Evolutionary conservation across 306 rosid species (phyloP), one percentile per base, ranked within the genome.

Genomic region (Inga laurina): DNA sequence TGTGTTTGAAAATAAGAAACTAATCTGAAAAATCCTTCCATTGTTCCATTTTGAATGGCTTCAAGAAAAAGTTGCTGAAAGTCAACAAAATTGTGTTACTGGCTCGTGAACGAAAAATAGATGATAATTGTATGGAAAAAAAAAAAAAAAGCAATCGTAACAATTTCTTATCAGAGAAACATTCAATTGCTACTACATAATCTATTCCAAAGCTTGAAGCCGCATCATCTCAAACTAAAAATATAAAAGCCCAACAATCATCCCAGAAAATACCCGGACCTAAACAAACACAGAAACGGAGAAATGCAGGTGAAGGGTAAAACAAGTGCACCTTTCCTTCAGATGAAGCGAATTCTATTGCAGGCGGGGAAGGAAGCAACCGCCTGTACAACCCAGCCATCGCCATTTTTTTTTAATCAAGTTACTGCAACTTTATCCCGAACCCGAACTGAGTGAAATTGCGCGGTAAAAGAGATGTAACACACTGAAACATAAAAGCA

Each of bases 321-420:
- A 16, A 48, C 22, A 81, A 35, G 21, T 11, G 75, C 35, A 93
- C 98, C 97, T 92, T 95, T 80, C 98, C 98, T 54, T 90, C 86
- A 14, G 90, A 76, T 11, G 98, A 93, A 84, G 94, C 93, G 77
- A 93, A 93, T 12, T 95, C 98, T 19, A 95, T 86, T 2, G 98
- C 97, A 1, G 98, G 98, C 44, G 98, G 98, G 11, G 88, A 95
- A 75, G 98, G 88, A 86, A 95, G 97, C 71, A 88, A 64, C 39
- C 97, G 97, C 59, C 98, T 82, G 70, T 91, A 94, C 80, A 94
- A 76, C 37, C 98, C 98, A n/a, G 97, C 98, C 95, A 83, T 84
- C 24, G 98, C 97, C 98, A 94, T 92, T 82, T 46, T 77, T 77
- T 11, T 35, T 15, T n/a, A 24, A 59, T 41, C 21, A 49, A 68